These are phyloP conservation scores for Saturnispora sanitii DNA, from an alignment of 805 yeast genomes.

Conservation along the genomic window DNA sequence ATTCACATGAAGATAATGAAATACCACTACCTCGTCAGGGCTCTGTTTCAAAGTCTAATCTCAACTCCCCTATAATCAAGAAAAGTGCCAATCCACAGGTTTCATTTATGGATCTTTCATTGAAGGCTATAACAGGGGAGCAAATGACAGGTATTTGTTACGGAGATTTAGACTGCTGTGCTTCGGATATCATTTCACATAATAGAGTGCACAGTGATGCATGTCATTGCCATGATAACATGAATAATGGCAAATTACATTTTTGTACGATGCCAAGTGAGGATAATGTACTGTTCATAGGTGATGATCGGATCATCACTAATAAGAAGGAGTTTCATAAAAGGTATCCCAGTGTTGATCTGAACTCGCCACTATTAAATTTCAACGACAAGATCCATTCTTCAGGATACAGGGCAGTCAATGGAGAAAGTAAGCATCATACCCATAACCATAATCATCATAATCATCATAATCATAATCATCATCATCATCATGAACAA, in stretches of 20 bases:
- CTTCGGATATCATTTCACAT: conserved; percentile 18
- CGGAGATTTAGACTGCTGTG: conserved; percentile 24
- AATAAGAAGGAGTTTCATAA: conserved; percentile 18
- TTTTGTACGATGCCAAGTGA: conserved; percentile 27
- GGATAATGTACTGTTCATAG: conserved; percentile 27
- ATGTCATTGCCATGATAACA: background rate
- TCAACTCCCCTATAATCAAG: background rate
- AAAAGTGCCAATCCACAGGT: background rate
- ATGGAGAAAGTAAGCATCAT: background rate
- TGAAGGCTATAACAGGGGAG: conserved; percentile 23
- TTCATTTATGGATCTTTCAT: conserved; percentile 24
- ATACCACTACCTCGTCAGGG: too few relatives aligned
- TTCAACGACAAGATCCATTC: background rate
- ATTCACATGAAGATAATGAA: too few relatives aligned
- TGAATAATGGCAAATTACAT: conserved; percentile 18
- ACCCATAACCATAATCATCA: background rate
- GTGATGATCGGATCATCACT: conserved; percentile 20
- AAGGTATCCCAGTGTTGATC: conserved; percentile 24
- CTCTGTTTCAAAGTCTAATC: background rate
- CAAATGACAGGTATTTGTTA: conserved; percentile 25
- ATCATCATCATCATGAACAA: conserved; percentile 1
- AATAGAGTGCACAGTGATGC: conserved; percentile 16
- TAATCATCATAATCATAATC: conserved; percentile 4
- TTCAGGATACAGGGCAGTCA: background rate
- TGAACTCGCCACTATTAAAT: conserved; percentile 25